phyloP scores from a whole-genome alignment of 148 eudicot species.

The Spergularia bocconei region DNA sequence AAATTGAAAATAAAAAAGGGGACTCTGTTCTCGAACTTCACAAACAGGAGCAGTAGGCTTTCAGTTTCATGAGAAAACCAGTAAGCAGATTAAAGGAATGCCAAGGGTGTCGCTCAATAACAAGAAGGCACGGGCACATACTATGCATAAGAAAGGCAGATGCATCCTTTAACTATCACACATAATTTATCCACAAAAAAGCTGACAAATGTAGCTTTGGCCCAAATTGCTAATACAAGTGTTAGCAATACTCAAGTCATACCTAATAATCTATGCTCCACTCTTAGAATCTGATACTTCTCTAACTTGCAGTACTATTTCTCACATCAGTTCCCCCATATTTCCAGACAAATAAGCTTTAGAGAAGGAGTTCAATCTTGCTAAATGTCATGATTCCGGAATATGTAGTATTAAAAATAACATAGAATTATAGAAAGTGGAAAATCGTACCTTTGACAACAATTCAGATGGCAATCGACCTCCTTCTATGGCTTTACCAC shows the following conservation, averaged over 20 bases:
- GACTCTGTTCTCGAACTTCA: not conserved
- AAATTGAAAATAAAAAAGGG: not conserved
- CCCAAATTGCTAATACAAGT: not conserved
- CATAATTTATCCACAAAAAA: too few relatives aligned
- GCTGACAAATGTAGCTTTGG: too few relatives aligned
- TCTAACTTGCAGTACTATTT: not conserved
- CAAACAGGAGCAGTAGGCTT: too few relatives aligned
- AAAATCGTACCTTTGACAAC: slow-evolving; percentile 41
- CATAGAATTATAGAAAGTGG: not conserved
- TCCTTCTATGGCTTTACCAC: slow-evolving; percentile 47
- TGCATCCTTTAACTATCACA: too few relatives aligned
- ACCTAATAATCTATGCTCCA: not conserved
- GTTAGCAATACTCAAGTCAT: not conserved
- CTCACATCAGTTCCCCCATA: not conserved
- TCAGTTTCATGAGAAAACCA: too few relatives aligned
- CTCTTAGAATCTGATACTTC: not conserved
- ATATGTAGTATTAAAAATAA: not conserved
- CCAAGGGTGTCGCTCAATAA: too few relatives aligned
- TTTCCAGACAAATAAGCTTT: not conserved
- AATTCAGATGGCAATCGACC: slow-evolving; percentile 42
- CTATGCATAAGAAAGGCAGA: too few relatives aligned
- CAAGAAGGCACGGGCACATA: too few relatives aligned
- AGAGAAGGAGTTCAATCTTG: not conserved
- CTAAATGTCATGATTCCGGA: not conserved
- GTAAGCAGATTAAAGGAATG: too few relatives aligned